phyloP scores from a whole-genome alignment of 495 filamentous ascomycete species.

The Neurospora pannonica region DNA sequence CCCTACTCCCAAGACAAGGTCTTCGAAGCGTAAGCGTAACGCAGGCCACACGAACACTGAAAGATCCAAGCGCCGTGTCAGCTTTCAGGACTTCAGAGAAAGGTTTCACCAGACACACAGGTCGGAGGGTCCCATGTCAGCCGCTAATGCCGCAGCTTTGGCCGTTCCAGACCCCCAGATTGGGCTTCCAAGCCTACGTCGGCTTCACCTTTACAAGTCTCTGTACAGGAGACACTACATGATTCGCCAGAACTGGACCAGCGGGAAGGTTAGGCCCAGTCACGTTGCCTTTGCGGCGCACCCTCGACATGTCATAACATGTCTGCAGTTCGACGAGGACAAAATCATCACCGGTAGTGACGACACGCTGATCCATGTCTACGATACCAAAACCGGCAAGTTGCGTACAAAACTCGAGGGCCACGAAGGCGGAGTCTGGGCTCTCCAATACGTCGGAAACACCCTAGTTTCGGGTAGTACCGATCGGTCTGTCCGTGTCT shows the following conservation, averaged over 20 bases:
- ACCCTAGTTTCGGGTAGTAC: constrained; percentile 93
- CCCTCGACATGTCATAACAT: constrained; percentile 93
- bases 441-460: constrained; percentile 91
- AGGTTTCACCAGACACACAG: constrained; percentile 28
- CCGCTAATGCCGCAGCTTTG: constrained; percentile 68
- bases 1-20: constrained; percentile 17
- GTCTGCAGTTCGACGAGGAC: constrained; percentile 92
- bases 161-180: constrained; percentile 75
- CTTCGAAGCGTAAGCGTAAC: constrained; percentile 34
- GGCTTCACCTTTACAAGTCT: constrained; percentile 90
- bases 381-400: constrained; percentile 91
- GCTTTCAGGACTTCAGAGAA: constrained; percentile 29
- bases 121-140: constrained; percentile 75
- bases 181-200: constrained; percentile 67
- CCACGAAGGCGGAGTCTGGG: constrained; percentile 97
- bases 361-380: constrained; percentile 96
- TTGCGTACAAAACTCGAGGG: constrained; percentile 74
- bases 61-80: constrained; percentile 44
- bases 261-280: constrained; percentile 70
- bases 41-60: constrained; percentile 33
- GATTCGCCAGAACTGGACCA: constrained; percentile 86
- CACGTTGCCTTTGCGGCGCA: constrained; percentile 96
- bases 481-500: constrained; percentile 89
- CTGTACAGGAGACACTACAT: constrained; percentile 87
- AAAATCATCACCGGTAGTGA: constrained; percentile 97